Evolutionary conservation across 148 eudicot species (phyloP), one percentile per base, ranked within the genome.

Genomic region (Pharnaceum exiguum): DNA sequence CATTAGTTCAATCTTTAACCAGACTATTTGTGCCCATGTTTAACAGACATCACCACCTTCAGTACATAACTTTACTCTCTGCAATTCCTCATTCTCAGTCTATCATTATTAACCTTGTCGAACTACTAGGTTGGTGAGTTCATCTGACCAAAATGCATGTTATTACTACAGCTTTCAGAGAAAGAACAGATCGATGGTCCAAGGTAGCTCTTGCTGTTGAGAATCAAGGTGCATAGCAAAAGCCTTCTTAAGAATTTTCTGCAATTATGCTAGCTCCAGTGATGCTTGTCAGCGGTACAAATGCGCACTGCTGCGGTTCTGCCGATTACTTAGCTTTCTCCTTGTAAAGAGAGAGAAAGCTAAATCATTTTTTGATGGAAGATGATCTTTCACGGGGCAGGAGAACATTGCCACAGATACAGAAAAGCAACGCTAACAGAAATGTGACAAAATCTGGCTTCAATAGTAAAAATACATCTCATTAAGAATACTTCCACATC

Each of bases 141-240:
- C 38, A n/a, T 40, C 27, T 32, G 35, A 7, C 42, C 8, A 1
- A n/a, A 3, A 10, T 50, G 3, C 23, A 17, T 26, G 23, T 32
- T 54, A 13, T 48, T 27, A 65, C 59, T 59, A 68, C 77, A 83
- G 63, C 67, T 93, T 44, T 76, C 86, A 36, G 95, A 88, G 65
- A 93, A 88, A 73, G 98, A 93, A 75, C 76, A 67, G 74, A 56
- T 63, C 55, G 96, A 93, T 74, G 96, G 57, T 81, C 94, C 18
- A 88, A 83, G 54, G 98, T 88, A 45, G 89, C 85, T 38, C 98
- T 85, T 73, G 96, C 95, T 36, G 88, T 93, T 63, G 95, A 93
- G 66, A 90, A 85, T 81, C 97, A 87, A 71, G 97, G 95, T 87
- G 72, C 19, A 58, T n/a, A 70, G 12, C 2, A 55, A 25, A 38